Base-by-base conservation (phyloP, 2,329 filamentous ascomycete species). In the Ophiocordyceps polyrhachis-furcata region DNA sequence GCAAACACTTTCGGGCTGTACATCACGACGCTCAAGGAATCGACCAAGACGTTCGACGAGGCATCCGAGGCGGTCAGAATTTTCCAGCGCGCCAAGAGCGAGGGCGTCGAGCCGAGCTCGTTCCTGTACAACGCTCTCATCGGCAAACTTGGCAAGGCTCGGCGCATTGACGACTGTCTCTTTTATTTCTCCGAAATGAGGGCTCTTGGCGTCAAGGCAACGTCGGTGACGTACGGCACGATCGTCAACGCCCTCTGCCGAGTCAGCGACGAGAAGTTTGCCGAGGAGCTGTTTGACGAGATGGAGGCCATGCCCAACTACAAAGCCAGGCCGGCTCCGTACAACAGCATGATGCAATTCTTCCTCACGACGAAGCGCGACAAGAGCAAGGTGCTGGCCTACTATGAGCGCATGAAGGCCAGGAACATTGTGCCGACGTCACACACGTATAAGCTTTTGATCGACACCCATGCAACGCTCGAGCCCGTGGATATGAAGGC, bases 341-440 rank as follows among this genome's bases (percentile, higher is more conserved):
- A 98, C 72, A 95, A 98, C 70, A 93, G 86, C 64, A 83, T 98
- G 79, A 98, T 98, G 78, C 91, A 98, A 61, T 96, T 94, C 68
- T 98, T 96, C 75, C 71, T 96, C 53, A 93, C 85, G 46, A 96
- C 89, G 45, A 96, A 96, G 75, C 85, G 87, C 44, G 89, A 98
- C 62, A 89, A 91, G 66, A 68, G 72, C 61, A 96, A 96, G 76
- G 89, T 95, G 5, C 72, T 98, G 21, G 73, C 80, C 29, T 98
- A 96, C 71, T 96, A 93, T 59, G 81, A 93, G 62, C 84, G 89
- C 49, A 96, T 98, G 91, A 78, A 81, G 59, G 72, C 76, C 20
- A 84, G 81, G 66, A 78, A 80, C 46, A 98, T 98, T 58, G 70
- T 83, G 48, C 89, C 91, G 2, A 96, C 91, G 1, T 83, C 86